phyloP scores from a whole-genome alignment of 352 stramenopile species.

The Phytophthora fragariae region DNA sequence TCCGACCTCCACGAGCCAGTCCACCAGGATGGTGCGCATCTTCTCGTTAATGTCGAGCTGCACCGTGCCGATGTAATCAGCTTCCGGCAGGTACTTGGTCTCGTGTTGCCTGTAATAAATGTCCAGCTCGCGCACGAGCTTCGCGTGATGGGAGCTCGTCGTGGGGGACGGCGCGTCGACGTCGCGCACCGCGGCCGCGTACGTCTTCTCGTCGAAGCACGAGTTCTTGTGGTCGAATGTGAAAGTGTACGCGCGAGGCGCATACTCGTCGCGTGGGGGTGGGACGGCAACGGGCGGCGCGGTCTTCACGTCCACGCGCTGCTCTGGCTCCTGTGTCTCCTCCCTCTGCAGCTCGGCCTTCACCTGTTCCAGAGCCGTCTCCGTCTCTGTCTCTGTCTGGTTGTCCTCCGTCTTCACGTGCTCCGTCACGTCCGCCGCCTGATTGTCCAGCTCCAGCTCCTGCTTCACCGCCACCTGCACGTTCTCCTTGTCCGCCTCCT shows the following conservation, averaged over 20 bases:
- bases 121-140: constrained; percentile 72
- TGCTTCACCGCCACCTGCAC: constrained; percentile 10
- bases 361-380: constrained; percentile 7
- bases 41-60: constrained; percentile 99
- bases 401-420: constrained; percentile 9
- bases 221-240: constrained; percentile 68
- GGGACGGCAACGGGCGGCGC: background rate
- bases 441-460: constrained; percentile 27
- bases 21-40: constrained; percentile 99
- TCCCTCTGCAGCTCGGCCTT: constrained; percentile 22
- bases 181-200: constrained; percentile 56
- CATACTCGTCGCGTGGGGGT: constrained; percentile 32
- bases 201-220: constrained; percentile 76
- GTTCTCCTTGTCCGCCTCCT: constrained; percentile 21
- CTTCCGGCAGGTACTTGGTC: constrained; percentile 70
- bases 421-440: constrained; percentile 10
- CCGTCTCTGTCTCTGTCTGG: background rate
- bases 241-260: constrained; percentile 62
- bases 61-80: constrained; percentile 71
- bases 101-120: constrained; percentile 76
- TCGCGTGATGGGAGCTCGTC: constrained; percentile 48
- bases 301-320: constrained; percentile 2
- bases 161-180: constrained; percentile 59
- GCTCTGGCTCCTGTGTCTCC: constrained; percentile 15
- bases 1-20: constrained; percentile 97